A percentile compares a stretch with the other conserved stretches of the same genome.
phyloP scores from a whole-genome alignment of 148 eudicot species.

The Pharnaceum exiguum region DNA sequence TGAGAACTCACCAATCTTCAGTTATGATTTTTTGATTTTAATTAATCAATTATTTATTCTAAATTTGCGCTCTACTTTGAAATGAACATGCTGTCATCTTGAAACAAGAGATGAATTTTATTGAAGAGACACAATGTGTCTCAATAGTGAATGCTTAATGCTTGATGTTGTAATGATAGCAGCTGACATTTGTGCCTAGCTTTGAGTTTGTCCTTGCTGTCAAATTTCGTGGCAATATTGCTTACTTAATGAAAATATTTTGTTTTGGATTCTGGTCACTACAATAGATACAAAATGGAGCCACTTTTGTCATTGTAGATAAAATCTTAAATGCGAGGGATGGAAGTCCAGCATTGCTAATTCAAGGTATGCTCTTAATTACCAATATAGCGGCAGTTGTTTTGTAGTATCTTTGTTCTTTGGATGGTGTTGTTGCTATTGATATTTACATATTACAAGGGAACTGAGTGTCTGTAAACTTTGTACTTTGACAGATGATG shows the following conservation, averaged over 20 bases:
- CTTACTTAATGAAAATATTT: slow-evolving; percentile 4
- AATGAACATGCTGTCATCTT: too few relatives aligned
- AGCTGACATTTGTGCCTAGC: too few relatives aligned
- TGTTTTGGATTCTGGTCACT: slow-evolving; percentile 20
- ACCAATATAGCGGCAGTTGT: not conserved
- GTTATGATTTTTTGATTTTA: too few relatives aligned
- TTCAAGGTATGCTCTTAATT: slow-evolving; percentile 59
- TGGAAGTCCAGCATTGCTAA: slow-evolving; percentile 65
- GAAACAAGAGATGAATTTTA: too few relatives aligned
- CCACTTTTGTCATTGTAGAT: slow-evolving; percentile 73
- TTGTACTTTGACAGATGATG: slow-evolving; percentile 64
- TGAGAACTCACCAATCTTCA: too few relatives aligned
- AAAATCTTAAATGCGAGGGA: slow-evolving; percentile 74
- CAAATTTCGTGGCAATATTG: not conserved
- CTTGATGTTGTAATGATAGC: too few relatives aligned
- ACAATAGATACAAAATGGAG: slow-evolving; percentile 82
- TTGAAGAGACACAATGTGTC: too few relatives aligned
- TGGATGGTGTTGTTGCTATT: slow-evolving; percentile 1
- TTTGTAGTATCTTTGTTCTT: not conserved
- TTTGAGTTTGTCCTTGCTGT: not conserved
- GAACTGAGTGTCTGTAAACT: slow-evolving; percentile 12
- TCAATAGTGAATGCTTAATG: too few relatives aligned
- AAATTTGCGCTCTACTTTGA: too few relatives aligned
- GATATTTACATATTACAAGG: too few relatives aligned
- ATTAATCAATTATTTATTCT: too few relatives aligned